Base-by-base conservation (phyloP, 192 early-diverging fungal species). In the Umbelopsis isabellina region DNA sequence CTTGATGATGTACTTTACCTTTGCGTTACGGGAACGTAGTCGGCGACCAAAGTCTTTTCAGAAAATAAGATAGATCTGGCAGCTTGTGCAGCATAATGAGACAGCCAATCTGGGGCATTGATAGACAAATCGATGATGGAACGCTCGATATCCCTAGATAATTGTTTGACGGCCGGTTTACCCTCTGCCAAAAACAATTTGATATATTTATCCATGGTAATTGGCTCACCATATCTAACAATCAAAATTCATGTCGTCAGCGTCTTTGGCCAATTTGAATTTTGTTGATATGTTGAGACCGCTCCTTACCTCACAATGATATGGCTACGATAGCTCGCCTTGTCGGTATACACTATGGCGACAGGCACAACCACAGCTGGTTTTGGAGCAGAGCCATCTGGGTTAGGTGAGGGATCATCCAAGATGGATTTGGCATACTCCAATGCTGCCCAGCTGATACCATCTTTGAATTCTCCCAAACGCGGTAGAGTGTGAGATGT, bases 41-140 rank as follows among this genome's bases (percentile, higher is more conserved):
- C 73, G 25, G 73, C 72, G 35, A 78, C 67, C 4, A 75, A 44
- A 3, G 49, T 68, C 35, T 66, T 68, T 23, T 76, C 68, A 30
- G 80, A 73, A 55, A 85, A 85, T 21, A 82, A 52, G 18, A 85
- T 70, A 10, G 35, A 37, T 27, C 82, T 70, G 45, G 81, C 71
- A 68, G 83, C 75, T 25, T 80, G 68, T 27, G 79, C 80, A 15
- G 75, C 75, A 66, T 80, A 66, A 46, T 65, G 72, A 49, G 49
- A 72, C 13, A 83, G 66, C 84, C 84, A 86, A 70, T 84, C 73
- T 30, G 69, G 74, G 15, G 84, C 84, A 71, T 86, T 86, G 45
- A 86, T 77, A n/a, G 83, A 76, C 65, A 86, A 53, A 46, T 72
- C 72, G 46, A 75, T 65, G 12, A 80, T 80, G 23, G 83, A 80